phyloP scores from a whole-genome alignment of 2,329 filamentous ascomycete genomes.

The Arthroderma sp. region DNA sequence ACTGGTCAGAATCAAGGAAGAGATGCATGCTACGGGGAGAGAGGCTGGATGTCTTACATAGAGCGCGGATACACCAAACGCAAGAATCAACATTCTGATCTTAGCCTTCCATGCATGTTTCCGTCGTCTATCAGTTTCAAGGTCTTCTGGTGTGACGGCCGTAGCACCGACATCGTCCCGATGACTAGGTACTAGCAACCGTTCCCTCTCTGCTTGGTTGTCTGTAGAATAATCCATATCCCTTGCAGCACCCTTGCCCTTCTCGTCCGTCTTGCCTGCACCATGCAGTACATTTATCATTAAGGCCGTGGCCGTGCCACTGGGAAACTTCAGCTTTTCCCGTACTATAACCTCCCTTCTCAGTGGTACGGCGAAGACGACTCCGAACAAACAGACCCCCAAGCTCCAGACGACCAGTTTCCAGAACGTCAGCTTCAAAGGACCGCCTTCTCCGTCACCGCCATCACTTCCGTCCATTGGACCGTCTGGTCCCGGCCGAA shows the following conservation, averaged over 20 bases:
- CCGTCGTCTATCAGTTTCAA: constrained; percentile 14
- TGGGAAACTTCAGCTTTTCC: constrained; percentile 87
- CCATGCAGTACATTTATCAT: constrained; percentile 87
- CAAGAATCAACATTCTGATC: constrained; percentile 47
- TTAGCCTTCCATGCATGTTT: constrained; percentile 49
- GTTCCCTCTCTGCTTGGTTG: constrained; percentile 21
- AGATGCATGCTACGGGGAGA: neutral
- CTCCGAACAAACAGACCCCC: constrained; percentile 90
- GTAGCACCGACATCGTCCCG: neutral
- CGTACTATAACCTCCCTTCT: constrained; percentile 83
- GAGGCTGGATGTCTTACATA: constrained; percentile 35
- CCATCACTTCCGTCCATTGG: constrained; percentile 59
- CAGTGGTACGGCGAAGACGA: constrained; percentile 87
- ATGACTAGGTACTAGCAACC: constrained; percentile 28
- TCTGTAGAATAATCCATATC: constrained; percentile 9
- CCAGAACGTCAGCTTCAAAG: constrained; percentile 57
- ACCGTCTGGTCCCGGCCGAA: constrained; percentile 65
- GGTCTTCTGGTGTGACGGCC: constrained; percentile 22
- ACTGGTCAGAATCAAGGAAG: neutral
- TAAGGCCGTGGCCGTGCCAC: constrained; percentile 86
- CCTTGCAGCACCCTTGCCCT: constrained; percentile 18
- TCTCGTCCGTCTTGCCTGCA: constrained; percentile 34
- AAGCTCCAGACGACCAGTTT: constrained; percentile 83
- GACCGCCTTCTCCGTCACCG: constrained; percentile 60
- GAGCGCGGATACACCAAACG: constrained; percentile 48